Percentiles rank a stretch among this genome's conserved stretches.
These are phyloP conservation scores for Dalbergia cultrata DNA, from an alignment of 306 rosid species.

Conservation along the genomic window DNA sequence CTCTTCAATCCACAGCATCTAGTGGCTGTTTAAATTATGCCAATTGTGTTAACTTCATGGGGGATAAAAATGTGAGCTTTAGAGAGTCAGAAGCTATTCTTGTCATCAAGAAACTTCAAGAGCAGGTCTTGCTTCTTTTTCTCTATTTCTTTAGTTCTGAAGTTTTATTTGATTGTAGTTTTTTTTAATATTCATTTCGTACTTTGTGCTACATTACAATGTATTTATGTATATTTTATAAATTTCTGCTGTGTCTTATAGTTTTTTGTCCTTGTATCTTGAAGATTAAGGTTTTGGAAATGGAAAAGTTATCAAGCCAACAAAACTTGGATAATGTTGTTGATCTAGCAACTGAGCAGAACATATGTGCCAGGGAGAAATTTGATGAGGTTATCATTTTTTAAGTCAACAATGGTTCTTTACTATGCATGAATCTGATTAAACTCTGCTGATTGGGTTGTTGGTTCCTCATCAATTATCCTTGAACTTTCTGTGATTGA, in stretches of 20 bases:
- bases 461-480: constrained; percentile 23
- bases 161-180: constrained; percentile 11
- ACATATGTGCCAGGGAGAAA: constrained; percentile 67
- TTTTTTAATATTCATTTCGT: constrained; percentile 27
- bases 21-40: constrained; percentile 52
- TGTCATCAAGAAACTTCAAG: constrained; percentile 90
- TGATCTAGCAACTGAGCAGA: constrained; percentile 83
- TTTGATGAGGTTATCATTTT: constrained; percentile 70
- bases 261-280: constrained; percentile 23
- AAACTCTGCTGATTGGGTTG: constrained; percentile 20
- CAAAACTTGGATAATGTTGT: constrained; percentile 73
- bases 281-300: constrained; percentile 83
- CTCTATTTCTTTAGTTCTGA: constrained; percentile 1
- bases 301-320: constrained; percentile 84
- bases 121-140: constrained; percentile 61
- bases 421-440: constrained; percentile 29
- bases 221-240: not conserved
- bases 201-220: constrained; percentile 41
- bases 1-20: constrained; percentile 42
- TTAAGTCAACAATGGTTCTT: constrained; percentile 34
- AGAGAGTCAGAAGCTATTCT: constrained; percentile 77
- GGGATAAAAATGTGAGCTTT: constrained; percentile 57
- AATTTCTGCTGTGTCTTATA: constrained; percentile 16
- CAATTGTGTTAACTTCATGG: constrained; percentile 42
- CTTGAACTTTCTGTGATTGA: constrained; percentile 26